Base-by-base conservation (phyloP, 2,329 filamentous ascomycete species). In the Phaeosphaeria sp. region DNA sequence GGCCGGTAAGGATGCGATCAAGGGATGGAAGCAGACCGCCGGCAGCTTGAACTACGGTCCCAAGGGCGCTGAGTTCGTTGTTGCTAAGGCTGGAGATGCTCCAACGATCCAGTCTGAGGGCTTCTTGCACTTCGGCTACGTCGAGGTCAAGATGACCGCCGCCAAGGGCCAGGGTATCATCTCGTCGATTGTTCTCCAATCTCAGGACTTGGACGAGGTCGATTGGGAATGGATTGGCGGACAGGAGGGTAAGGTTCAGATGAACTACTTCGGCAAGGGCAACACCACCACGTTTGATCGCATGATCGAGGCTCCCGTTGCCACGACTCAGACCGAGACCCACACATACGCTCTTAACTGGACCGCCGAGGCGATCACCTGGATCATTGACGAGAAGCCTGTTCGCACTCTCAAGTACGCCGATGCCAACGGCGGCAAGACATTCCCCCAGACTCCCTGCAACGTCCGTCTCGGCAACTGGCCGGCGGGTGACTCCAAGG, bases 121-220 rank as follows among this genome's bases (percentile, higher is more conserved):
- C 75, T 95, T 92, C 80, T 90, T 96, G 77, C 93, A 96, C 82
- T 94, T 90, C 65, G 92, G 92, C 53, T 87, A 88, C 59, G 88
- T 92, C 55, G 91, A 95, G 77, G 84, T 94, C 56, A 83, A 86
- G 65, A 85, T 96, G 81, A 91, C 92, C 80, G 90, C 90, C 3
- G 88, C 93, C 0, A 79, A 82, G 1, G 93, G 93, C 18, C 80
- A 80, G 7, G 93, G 93, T 51, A 89, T 97, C 62, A 86, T 97
- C 67, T 92, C 89, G 70, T 85, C 90, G 60, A 89, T 96, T 71
- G 93, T 96, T 73, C 84, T 94, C 76, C 84, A 95, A 64, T 94
- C 90, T 50, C 90, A 95, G 66, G 89, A 93, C 67, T 83, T 94
- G 15, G 93, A 96, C 74, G 92, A 96, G 78, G 88, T 96, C 42